These are phyloP conservation scores for Moelleriella libera DNA, from an alignment of 2,329 filamentous ascomycete genomes.

Conservation along the genomic window DNA sequence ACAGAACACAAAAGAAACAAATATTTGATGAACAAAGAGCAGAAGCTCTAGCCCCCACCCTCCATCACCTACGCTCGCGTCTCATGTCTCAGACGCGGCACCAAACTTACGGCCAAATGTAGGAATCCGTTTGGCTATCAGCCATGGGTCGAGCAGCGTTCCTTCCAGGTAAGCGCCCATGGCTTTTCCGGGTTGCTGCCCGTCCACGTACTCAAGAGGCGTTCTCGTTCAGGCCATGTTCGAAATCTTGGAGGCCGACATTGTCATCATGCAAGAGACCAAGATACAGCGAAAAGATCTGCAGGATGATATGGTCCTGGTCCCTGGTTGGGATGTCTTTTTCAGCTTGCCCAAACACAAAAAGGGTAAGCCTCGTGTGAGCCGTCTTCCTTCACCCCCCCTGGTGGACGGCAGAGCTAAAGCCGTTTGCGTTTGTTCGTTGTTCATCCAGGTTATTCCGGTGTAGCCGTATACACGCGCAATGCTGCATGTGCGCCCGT, in stretches of 20 bases:
- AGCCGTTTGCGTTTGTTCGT: not conserved
- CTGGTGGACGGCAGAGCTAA: not conserved
- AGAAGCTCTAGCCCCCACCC: not conserved
- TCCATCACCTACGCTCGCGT: not conserved
- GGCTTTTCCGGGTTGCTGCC: not conserved
- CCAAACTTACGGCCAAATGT: not conserved
- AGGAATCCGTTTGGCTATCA: conserved; percentile 77
- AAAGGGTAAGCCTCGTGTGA: conserved; percentile 49
- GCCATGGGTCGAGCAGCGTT: conserved; percentile 61
- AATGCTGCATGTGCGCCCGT: conserved; percentile 75
- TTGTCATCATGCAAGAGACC: conserved; percentile 87
- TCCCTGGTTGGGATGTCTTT: conserved; percentile 91
- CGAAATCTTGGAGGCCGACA: conserved; percentile 79
- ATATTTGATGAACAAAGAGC: not conserved
- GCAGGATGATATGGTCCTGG: conserved; percentile 86
- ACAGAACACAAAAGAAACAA: not conserved
- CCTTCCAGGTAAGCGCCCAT: conserved; percentile 42
- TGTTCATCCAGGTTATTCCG: conserved; percentile 64
- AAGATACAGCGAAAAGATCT: conserved; percentile 94
- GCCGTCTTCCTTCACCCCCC: not conserved
- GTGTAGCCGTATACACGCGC: conserved; percentile 90
- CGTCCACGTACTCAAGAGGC: not conserved
- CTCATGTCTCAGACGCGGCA: not conserved
- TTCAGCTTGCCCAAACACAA: conserved; percentile 90
- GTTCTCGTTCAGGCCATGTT: conserved; percentile 63